Base-by-base conservation (phyloP, 352 stramenopile species). In the Salisapilia sapeloensis region DNA sequence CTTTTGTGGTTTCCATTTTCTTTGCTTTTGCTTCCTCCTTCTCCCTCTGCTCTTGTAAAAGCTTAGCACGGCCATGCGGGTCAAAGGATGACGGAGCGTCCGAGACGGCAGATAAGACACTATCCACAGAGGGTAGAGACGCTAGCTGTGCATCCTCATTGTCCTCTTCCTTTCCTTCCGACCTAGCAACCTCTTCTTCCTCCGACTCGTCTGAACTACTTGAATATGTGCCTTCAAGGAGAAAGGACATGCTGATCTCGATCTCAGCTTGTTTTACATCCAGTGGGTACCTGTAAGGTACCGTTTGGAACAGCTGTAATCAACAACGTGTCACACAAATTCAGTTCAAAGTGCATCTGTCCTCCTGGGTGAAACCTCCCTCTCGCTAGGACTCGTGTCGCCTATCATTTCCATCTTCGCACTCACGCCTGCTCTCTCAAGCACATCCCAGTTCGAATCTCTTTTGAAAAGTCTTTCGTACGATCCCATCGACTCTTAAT, bases 221-320 rank as follows among this genome's bases (percentile, higher is more conserved):
- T 7, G 24, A 51, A 38, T 74, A 79, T 8, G 47, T 48, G 26
- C 53, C 60, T 4, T 49, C 55, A 6, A 79, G 42, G 9, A 79
- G 38, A 45, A 67, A 66, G 12, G 60, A 76, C 60, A 76, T 74
- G 18, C 11, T 23, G 10, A 4, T 9, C 15, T 13, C 2, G 23
- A 3, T 25, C 9, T 33, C n/a, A 12, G 13, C 4, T 11, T 19
- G 10, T 24, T 20, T 7, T 11, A 14, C 29, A 41, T 8, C n/a
- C n/a, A n/a, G n/a, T n/a, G n/a, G n/a, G n/a, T n/a, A n/a, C n/a
- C n/a, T n/a, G n/a, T n/a, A n/a, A n/a, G n/a, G n/a, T n/a, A n/a
- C n/a, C n/a, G n/a, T n/a, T n/a, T n/a, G n/a, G n/a, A n/a, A n/a
- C n/a, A n/a, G n/a, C n/a, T n/a, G n/a, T n/a, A n/a, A n/a, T n/a